Base-by-base conservation (phyloP, 108 stramenopile genomes). In the Cylindrotheca fusiformis region DNA sequence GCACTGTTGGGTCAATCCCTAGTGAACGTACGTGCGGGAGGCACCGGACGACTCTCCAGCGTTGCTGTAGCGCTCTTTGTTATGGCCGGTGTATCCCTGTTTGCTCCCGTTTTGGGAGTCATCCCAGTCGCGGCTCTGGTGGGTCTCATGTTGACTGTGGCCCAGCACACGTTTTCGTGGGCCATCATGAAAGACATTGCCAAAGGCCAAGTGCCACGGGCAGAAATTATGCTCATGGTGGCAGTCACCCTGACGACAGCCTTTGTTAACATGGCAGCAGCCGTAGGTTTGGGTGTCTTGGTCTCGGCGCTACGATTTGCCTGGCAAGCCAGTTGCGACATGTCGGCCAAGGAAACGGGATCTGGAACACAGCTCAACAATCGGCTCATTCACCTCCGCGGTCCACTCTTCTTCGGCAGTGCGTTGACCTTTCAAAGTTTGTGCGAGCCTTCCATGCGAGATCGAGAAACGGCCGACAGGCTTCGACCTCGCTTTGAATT, bases 211-310 rank as follows among this genome's bases (percentile, higher is more conserved):
- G 36, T 41, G 36, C 36, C 36, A 41, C 14, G 36, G 36, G 36
- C 36, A 6, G 36, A 41, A 6, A 41, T 41, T 41, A 41, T 41
- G 10, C 36, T 41, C 36, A 41, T 14, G 36, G 36, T 41, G 6
- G 6, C 36, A 6, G 36, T 41, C 10, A 41, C 36, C 6, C 14
- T 41, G 36, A 41, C 36, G 6, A 41, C 36, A 10, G 14, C 36
- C 36, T 41, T 41, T 41, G 36, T 41, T 14, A 41, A 41, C 36
- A 41, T 41, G 36, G 36, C 36, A 41, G 36, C 36, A 41, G 36
- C 36, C 6, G 36, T 41, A 41, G 36, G 36, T 10, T 41, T 41
- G 36, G 36, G 36, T 14, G 36, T 41, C 6, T 41, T 41, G 36
- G 36, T 14, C 10, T 41, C 36, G 14, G 36, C 36, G 10, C 36